Base-by-base conservation (phyloP, 768 basidiomycete species). In the Wakefieldia striispora region DNA sequence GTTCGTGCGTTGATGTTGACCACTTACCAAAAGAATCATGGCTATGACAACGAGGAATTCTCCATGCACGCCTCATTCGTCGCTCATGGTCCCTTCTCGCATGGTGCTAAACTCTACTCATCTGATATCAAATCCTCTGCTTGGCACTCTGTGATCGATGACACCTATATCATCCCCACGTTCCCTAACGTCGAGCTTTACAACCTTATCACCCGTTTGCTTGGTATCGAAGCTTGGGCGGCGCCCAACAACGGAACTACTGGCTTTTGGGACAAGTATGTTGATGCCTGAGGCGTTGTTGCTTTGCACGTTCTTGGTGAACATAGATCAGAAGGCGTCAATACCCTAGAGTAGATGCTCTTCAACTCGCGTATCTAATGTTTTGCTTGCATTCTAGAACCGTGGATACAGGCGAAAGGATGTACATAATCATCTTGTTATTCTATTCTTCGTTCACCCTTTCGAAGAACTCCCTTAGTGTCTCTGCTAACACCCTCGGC, bases 61-160 rank as follows among this genome's bases (percentile, higher is more conserved):
- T 74, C 85, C 6, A 95, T 95, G 94, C 81, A 83, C 43, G 92
- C 92, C 2, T 85, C 91, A 63, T 95, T 95, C 66, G 84, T 95
- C 49, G 92, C 91, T 10, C 91, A 93, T 62, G 94, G 94, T 1
- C 94, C 94, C 0, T 94, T 93, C 66, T 83, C 87, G 13, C 69
- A 80, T 11, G 77, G 80, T 37, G 75, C 82, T 45, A 93, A 91
- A 66, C 72, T 79, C 53, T 77, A 35, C 21, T 40, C 51, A 4
- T 1, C 47, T 6, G 49, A 55, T 35, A 12, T 38, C 23, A 43
- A 56, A 44, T 3, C 60, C 11, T 53, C 55, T 23, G 54, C 48
- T 17, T 88, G 87, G 87, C 82, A 86, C 57, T 87, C 83, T 16
- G 80, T 81, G 3, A 70, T 74, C 4, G 74, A 83, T 45, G 55